Evolutionary conservation across 257 asterid genomes (phyloP).

Genomic region (Solanum paucissectum): DNA sequence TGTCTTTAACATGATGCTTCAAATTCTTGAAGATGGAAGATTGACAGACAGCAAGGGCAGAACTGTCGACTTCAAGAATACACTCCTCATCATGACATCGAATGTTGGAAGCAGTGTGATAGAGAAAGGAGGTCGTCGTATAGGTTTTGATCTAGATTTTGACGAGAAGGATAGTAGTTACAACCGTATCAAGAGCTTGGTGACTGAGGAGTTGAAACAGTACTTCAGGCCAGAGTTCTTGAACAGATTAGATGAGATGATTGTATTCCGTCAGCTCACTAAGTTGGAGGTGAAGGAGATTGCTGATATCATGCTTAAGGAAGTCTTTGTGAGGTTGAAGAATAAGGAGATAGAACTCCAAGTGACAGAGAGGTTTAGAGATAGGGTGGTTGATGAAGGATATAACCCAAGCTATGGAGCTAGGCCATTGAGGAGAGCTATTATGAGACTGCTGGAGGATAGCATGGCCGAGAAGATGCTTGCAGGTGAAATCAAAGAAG

Average conservation of each 20-base stretch:
- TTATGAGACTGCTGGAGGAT: slow-evolving; percentile 71
- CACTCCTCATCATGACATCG: slow-evolving; percentile 75
- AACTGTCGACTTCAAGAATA: slow-evolving; percentile 74
- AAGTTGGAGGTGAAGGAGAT: slow-evolving; percentile 68
- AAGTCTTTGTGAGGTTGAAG: slow-evolving; percentile 54
- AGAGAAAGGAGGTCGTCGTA: slow-evolving; percentile 47
- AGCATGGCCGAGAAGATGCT: slow-evolving; percentile 81
- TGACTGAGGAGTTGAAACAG: slow-evolving; percentile 55
- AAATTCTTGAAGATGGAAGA: slow-evolving; percentile 79
- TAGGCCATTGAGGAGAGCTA: slow-evolving; percentile 73
- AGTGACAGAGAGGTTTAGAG: slow-evolving; percentile 53
- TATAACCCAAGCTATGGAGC: slow-evolving; percentile 75
- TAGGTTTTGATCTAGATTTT: slow-evolving; percentile 52
- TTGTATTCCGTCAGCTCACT: slow-evolving; percentile 67
- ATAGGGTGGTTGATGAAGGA: slow-evolving; percentile 59
- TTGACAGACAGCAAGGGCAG: slow-evolving; percentile 80
- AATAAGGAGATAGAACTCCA: slow-evolving; percentile 48
- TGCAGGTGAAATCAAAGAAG: slow-evolving; percentile 53
- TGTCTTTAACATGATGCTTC: slow-evolving; percentile 77
- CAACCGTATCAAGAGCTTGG: slow-evolving; percentile 51
- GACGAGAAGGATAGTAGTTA: slow-evolving; percentile 61
- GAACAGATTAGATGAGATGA: slow-evolving; percentile 74
- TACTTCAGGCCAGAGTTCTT: slow-evolving; percentile 73
- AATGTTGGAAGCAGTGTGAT: slow-evolving; percentile 70
- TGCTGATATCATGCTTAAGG: slow-evolving; percentile 61